These are phyloP conservation scores for Phialemonium atrogriseum DNA, from an alignment of 2,329 filamentous ascomycete species.

Conservation along the genomic window DNA sequence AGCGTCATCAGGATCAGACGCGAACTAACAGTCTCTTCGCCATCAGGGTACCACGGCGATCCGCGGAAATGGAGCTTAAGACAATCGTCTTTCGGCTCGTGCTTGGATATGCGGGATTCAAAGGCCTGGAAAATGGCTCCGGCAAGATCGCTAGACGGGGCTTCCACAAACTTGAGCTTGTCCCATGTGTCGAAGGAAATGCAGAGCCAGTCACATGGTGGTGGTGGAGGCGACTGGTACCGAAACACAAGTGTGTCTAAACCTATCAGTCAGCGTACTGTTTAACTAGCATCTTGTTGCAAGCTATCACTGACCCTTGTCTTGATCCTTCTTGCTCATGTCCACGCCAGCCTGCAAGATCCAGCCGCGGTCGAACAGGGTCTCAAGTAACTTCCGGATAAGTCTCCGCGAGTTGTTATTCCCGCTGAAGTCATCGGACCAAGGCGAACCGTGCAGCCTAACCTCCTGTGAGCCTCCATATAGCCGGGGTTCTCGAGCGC, in stretches of 20 bases:
- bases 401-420: slow-evolving; percentile 21
- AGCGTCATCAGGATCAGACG: slow-evolving; percentile 24
- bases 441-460: slow-evolving; percentile 26
- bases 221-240: slow-evolving; percentile 22
- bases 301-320: slow-evolving; percentile 16
- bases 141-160: slow-evolving; percentile 11
- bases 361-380: slow-evolving; percentile 26
- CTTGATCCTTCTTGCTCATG: slow-evolving; percentile 20
- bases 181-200: slow-evolving; percentile 24
- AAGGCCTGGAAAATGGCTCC: slow-evolving; percentile 11
- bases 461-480: slow-evolving; percentile 26
- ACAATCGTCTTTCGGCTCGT: slow-evolving; percentile 5
- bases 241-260: slow-evolving; percentile 27
- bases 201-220: slow-evolving; percentile 25
- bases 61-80: slow-evolving; percentile 25
- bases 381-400: slow-evolving; percentile 21
- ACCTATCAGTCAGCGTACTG: no score
- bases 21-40: slow-evolving; percentile 25
- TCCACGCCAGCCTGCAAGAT: slow-evolving; percentile 26
- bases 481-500: slow-evolving; percentile 20
- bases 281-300: no score
- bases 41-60: slow-evolving; percentile 21
- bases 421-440: slow-evolving; percentile 18
- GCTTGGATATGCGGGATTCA: slow-evolving; percentile 7
- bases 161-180: slow-evolving; percentile 24